Percentiles rank a stretch among this genome's conserved stretches.
Conservation (phyloP, 176 grass and related monocot genomes). For the Thalia dealbata region DNA sequence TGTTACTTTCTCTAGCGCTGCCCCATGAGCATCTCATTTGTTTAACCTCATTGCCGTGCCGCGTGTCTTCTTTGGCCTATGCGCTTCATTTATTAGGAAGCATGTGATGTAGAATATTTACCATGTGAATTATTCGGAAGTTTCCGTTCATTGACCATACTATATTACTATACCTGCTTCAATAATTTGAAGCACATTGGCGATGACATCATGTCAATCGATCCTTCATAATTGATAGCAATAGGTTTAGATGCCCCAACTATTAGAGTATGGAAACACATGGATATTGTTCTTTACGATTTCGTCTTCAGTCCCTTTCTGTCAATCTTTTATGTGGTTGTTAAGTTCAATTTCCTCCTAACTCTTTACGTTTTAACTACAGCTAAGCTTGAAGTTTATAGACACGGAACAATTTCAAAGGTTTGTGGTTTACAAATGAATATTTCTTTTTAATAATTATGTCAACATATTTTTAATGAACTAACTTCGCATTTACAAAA, state of each 20-base stretch:
- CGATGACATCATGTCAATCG: too few species aligned
- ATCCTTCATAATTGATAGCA: too few species aligned
- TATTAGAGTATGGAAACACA: background rate
- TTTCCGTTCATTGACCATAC: background rate
- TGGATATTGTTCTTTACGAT: background rate
- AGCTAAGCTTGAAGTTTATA: conserved; percentile 80
- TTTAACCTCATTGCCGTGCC: too few species aligned
- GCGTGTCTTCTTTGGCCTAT: too few species aligned
- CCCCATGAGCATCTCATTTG: too few species aligned
- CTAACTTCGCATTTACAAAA: conserved; percentile 17
- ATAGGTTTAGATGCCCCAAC: background rate
- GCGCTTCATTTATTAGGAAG: too few species aligned
- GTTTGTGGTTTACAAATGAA: conserved; percentile 21
- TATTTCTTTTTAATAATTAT: background rate
- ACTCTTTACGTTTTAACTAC: conserved; percentile 9
- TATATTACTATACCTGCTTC: background rate
- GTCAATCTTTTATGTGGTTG: background rate
- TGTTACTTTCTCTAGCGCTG: too few species aligned
- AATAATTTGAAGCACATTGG: too few species aligned
- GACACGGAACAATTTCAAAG: conserved; percentile 95
- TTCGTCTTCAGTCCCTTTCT: background rate
- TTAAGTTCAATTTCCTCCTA: background rate
- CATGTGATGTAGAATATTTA: background rate
- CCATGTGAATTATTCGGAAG: background rate
- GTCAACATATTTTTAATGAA: background rate